Percentiles rank a stretch among this genome's conserved stretches.
These are phyloP conservation scores for Lasiosphaeria ovina DNA, from an alignment of 495 filamentous ascomycete genomes.

Conservation along the genomic window DNA sequence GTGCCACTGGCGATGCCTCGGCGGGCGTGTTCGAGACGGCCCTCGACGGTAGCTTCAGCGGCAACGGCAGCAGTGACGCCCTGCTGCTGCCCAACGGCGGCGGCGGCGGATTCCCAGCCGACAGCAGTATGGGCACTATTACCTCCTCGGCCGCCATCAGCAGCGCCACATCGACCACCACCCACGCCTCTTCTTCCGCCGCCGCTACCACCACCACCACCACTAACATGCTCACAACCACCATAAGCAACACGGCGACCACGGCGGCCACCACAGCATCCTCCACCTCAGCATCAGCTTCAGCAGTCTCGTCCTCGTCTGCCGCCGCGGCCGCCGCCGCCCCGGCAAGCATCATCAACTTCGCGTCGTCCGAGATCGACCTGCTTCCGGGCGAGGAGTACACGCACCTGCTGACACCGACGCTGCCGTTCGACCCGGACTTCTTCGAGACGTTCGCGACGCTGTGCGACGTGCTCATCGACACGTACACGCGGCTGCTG, in stretches of 20 bases:
- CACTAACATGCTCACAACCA: slow-evolving; percentile 31
- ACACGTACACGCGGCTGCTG: slow-evolving; percentile 80
- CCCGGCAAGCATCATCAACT: slow-evolving; percentile 43
- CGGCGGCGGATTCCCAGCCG: neutral
- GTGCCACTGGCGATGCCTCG: slow-evolving; percentile 28
- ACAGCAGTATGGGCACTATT: neutral
- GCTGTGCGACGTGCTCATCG: slow-evolving; percentile 91
- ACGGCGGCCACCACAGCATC: neutral
- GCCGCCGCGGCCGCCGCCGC: slow-evolving; percentile 12
- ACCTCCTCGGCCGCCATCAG: slow-evolving; percentile 6
- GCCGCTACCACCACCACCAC: slow-evolving; percentile 7
- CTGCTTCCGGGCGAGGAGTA: slow-evolving; percentile 75
- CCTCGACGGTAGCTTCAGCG: neutral
- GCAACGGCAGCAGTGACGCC: neutral
- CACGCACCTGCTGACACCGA: slow-evolving; percentile 80
- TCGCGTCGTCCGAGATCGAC: slow-evolving; percentile 45
- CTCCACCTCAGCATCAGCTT: neutral
- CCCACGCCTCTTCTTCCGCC: too few relatives aligned
- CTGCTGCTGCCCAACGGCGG: neutral
- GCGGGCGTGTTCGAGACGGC: neutral
- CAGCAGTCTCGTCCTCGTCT: too few relatives aligned
- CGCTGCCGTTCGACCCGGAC: slow-evolving; percentile 94
- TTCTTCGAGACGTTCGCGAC: slow-evolving; percentile 98
- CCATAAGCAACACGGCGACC: neutral
- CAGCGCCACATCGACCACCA: too few relatives aligned